Base-by-base conservation (phyloP, 1,284 basidiomycete genomes). In the Melampsora americana region DNA sequence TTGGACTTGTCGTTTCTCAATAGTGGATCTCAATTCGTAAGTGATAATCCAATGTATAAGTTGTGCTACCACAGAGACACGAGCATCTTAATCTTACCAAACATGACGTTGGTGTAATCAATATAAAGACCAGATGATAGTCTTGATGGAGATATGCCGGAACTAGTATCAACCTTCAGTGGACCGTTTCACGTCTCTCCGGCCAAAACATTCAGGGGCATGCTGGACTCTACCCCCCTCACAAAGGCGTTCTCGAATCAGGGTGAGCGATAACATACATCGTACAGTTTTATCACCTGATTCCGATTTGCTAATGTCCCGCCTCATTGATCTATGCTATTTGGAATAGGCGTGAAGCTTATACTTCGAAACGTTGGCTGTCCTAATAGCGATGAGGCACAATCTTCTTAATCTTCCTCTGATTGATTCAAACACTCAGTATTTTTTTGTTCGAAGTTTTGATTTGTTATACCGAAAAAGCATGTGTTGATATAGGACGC, bases 171-270 rank as follows among this genome's bases (percentile, higher is more conserved):
- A 5, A 56, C 53, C 4, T 56, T 56, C 28, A 56, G 53, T 28
- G 53, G n/a, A 23, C 53, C 53, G 20, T 56, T 56, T 56, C 53
- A 56, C 28, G 53, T 56, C 28, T 56, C 53, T n/a, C 53, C 53
- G 11, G 53, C 53, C 20, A 56, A 56, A 28, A 23, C 53, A 6
- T 56, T 56, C 53, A 56, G 28, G 28, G 53, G 53, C 20, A 56
- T 56, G 53, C 20, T 56, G n/a, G 53, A 56, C 28, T 56, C 53
- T n/a, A 56, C 53, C 9, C 53, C 53, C 5, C 53, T 56, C 28
- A 56, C 53, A 56, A 56, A 56, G 53, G 53, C 53, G 14, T 56
- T 56, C n/a, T 56, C 53, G 28, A 56, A 56, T n/a, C 53, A 56
- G 14, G 53, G 53, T 56, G 18, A n/a, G 53, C 28, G 0, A 20